Evolutionary conservation across 2,329 filamentous ascomycete genomes (phyloP).

Genomic region (Lasiodiplodia sp.): DNA sequence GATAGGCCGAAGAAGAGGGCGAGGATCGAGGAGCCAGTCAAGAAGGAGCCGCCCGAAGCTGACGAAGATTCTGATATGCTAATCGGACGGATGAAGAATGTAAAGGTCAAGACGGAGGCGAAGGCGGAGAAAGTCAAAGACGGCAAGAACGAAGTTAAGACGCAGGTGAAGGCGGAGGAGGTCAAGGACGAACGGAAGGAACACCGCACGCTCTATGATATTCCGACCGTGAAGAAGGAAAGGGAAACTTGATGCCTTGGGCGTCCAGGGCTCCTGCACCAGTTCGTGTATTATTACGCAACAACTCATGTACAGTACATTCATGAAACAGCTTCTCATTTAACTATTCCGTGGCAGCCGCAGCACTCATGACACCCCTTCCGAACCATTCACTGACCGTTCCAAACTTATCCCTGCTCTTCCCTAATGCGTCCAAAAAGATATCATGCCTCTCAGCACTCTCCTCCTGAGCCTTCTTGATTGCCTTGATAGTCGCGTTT

Average conservation of each 20-base stretch:
- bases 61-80: conserved; percentile 4
- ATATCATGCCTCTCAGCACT: conserved; percentile 86
- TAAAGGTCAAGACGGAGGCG: neutral
- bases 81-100: neutral
- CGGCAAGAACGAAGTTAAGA: neutral
- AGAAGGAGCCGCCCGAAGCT: conserved; percentile 1
- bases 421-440: conserved; percentile 80
- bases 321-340: neutral
- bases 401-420: conserved; percentile 84
- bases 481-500: conserved; percentile 88
- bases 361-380: conserved; percentile 77
- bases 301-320: neutral
- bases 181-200: neutral
- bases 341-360: neutral
- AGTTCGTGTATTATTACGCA: neutral
- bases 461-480: conserved; percentile 85
- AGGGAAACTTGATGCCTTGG: neutral
- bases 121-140: conserved; percentile 2
- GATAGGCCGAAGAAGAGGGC: conserved; percentile 11
- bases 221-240: neutral
- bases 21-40: conserved; percentile 2
- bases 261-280: neutral
- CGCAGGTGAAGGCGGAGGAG: neutral
- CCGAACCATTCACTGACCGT: conserved; percentile 96
- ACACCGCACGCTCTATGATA: neutral